Conservation (phyloP, 2,329 filamentous ascomycete species). For the Apiospora saccharicola region DNA sequence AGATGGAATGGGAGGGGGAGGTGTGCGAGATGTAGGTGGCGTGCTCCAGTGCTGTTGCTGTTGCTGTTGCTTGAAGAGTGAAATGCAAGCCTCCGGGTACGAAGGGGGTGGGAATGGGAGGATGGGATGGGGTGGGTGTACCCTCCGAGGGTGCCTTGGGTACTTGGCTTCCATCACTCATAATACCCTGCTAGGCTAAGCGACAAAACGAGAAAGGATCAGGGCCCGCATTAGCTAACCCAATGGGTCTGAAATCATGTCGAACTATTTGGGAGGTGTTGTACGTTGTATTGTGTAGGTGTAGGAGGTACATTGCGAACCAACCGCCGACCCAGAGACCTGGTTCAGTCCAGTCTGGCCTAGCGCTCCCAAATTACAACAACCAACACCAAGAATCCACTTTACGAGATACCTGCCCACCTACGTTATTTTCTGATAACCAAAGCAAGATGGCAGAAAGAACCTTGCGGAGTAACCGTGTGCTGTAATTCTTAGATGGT, state of each 20-base stretch:
- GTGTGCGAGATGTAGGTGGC: background rate
- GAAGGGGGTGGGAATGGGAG: background rate
- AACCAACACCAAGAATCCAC: constrained; percentile 15
- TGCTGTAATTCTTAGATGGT: background rate
- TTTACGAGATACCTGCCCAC: background rate
- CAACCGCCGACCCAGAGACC: constrained; percentile 16
- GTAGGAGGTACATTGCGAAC: background rate
- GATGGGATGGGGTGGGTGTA: constrained; percentile 10
- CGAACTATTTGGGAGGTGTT: background rate
- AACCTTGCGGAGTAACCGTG: background rate
- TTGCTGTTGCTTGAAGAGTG: background rate
- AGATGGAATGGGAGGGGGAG: constrained; percentile 38
- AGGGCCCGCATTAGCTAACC: constrained; percentile 1
- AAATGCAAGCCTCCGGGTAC: constrained; percentile 7
- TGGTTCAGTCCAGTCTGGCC: constrained; percentile 15
- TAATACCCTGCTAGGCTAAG: background rate
- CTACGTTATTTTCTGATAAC: background rate
- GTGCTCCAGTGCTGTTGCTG: constrained; percentile 20
- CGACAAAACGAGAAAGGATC: background rate
- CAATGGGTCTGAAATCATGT: constrained; percentile 17
- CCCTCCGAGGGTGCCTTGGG: too few relatives aligned
- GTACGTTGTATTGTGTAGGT: background rate
- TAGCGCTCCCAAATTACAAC: background rate
- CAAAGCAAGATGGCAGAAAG: background rate
- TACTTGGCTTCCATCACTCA: background rate